Evolutionary conservation across 2,329 filamentous ascomycete genomes (phyloP).

Genomic region (Sporothrix schenckii): DNA sequence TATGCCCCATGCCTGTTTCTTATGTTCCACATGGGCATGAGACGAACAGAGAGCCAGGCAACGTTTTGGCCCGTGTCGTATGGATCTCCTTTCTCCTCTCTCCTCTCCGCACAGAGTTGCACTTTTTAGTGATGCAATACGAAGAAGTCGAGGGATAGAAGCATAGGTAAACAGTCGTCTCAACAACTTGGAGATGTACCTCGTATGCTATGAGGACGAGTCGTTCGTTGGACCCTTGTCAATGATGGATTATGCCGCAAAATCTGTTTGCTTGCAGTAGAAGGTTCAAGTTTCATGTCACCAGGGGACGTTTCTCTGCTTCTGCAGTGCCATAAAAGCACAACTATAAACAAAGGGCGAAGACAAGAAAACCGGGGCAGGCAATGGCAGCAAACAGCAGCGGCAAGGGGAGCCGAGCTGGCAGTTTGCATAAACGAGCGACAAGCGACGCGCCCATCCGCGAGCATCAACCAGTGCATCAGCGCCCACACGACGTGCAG

Average conservation of each 20-base stretch:
- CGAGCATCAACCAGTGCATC: slow-evolving; percentile 15
- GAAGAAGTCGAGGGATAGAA: not conserved
- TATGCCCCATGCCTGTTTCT: slow-evolving; percentile 1
- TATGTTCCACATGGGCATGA: slow-evolving; percentile 26
- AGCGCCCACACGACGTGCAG: not conserved
- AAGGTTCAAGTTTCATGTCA: slow-evolving; percentile 17
- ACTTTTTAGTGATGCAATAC: not conserved
- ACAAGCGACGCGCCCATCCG: slow-evolving; percentile 2
- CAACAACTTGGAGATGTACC: not conserved
- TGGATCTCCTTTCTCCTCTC: not conserved
- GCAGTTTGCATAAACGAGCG: not conserved
- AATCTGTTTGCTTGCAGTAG: slow-evolving; percentile 8
- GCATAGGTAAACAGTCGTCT: not conserved
- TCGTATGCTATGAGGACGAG: not conserved
- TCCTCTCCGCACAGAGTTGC: slow-evolving; percentile 11
- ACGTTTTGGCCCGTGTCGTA: slow-evolving; percentile 19
- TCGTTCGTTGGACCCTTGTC: not conserved
- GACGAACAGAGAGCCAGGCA: slow-evolving; percentile 22
- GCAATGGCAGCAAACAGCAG: not conserved
- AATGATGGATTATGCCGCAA: slow-evolving; percentile 5
- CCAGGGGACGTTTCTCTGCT: not conserved
- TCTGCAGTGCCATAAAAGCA: not conserved
- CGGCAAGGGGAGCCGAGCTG: slow-evolving; percentile 4
- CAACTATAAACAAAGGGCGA: not conserved
- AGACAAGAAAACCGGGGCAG: not conserved